Evolutionary conservation across 2,329 filamentous ascomycete genomes (phyloP).

Genomic region (Blastomyces silverae): DNA sequence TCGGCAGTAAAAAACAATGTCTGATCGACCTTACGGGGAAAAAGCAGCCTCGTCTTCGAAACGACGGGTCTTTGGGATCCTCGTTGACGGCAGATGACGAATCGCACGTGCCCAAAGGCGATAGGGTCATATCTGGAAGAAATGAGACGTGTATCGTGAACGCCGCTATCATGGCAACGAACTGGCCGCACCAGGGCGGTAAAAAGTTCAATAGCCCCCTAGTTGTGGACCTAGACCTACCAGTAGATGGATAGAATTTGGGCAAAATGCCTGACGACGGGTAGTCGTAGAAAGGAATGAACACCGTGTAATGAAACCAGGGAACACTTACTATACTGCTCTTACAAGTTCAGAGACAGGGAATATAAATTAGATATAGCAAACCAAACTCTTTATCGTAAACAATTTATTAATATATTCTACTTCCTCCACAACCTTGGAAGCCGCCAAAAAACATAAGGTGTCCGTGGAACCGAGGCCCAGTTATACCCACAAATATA

Average conservation of each 20-base stretch:
- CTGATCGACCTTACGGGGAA: constrained; percentile 47
- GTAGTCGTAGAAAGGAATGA: neutral
- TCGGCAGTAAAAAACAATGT: constrained; percentile 49
- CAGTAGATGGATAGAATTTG: constrained; percentile 27
- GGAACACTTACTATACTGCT: neutral
- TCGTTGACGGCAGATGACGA: neutral
- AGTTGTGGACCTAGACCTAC: constrained; percentile 73
- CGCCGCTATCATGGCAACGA: constrained; percentile 64
- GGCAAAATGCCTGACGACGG: too few relatives aligned
- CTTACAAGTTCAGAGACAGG: neutral
- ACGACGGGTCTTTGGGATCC: constrained; percentile 23
- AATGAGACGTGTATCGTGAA: constrained; percentile 73
- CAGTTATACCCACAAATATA: neutral
- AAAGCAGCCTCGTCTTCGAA: constrained; percentile 32
- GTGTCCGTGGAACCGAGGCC: too few relatives aligned
- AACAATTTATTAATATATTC: too few relatives aligned
- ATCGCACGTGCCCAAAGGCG: constrained; percentile 17
- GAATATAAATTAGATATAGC: neutral
- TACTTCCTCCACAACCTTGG: too few relatives aligned
- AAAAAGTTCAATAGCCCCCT: constrained; percentile 70
- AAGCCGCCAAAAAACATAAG: too few relatives aligned
- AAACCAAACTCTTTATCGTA: neutral
- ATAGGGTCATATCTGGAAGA: constrained; percentile 27
- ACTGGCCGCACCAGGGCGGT: constrained; percentile 55
- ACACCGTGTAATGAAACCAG: neutral